Evolutionary conservation across 768 basidiomycete species (phyloP).

Genomic region (Cubamyces lactineus): DNA sequence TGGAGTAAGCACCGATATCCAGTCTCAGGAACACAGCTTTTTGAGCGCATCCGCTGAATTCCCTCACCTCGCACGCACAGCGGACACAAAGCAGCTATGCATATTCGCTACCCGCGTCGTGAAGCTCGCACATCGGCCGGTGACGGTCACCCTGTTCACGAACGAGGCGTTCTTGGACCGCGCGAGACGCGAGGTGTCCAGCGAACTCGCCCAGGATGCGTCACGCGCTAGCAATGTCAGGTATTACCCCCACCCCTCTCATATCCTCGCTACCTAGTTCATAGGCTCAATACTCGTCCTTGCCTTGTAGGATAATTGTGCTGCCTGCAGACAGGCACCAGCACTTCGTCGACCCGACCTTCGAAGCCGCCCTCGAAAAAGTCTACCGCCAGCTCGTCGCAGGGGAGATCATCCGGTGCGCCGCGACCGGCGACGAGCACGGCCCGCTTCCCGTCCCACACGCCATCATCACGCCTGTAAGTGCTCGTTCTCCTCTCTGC

Average conservation of each 20-base stretch:
- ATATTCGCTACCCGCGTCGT: slow-evolving; percentile 8
- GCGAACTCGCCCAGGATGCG: slow-evolving; percentile 8
- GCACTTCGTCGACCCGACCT: slow-evolving; percentile 8
- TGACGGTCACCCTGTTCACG: slow-evolving; percentile 10
- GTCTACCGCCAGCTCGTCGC: slow-evolving; percentile 1
- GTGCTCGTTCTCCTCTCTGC: not conserved
- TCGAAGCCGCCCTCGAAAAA: slow-evolving; percentile 9
- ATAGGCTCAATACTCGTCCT: not conserved
- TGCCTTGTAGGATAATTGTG: not conserved
- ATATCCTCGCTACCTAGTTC: too few species aligned
- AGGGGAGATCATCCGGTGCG: slow-evolving; percentile 1
- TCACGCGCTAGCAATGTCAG: not conserved
- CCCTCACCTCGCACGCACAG: not conserved
- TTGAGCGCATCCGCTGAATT: not conserved
- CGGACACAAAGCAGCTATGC: slow-evolving; percentile 11
- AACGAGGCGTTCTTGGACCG: slow-evolving; percentile 4
- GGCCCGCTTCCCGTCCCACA: slow-evolving; percentile 2
- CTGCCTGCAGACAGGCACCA: slow-evolving; percentile 7
- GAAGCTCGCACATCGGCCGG: not conserved
- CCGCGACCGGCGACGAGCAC: not conserved
- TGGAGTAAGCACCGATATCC: slow-evolving; percentile 11
- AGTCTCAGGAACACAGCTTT: not conserved
- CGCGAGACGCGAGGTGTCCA: slow-evolving; percentile 6
- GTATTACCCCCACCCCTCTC: too few species aligned
- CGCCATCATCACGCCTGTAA: slow-evolving; percentile 12